Evolutionary conservation across 2,329 filamentous ascomycete genomes (phyloP).

Genomic region (Aspergillus unguis): DNA sequence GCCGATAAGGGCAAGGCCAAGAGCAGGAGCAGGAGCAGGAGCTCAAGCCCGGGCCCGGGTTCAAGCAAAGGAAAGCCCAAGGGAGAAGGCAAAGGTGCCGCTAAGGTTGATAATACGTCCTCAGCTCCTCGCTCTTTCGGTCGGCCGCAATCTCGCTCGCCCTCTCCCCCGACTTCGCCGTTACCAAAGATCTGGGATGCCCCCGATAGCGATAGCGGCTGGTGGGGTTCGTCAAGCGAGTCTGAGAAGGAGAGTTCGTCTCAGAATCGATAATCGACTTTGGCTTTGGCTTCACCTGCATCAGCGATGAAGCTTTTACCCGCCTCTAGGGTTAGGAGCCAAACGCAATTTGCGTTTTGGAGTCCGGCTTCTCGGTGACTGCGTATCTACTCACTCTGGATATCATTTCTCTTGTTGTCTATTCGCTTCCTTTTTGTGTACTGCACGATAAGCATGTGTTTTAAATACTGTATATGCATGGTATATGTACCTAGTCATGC

Average conservation of each 20-base stretch:
- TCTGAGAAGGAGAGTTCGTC: conserved; percentile 7
- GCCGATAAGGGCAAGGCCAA: conserved; percentile 16
- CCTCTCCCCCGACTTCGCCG: too few species aligned
- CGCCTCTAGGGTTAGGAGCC: too few species aligned
- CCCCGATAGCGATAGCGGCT: conserved; percentile 37
- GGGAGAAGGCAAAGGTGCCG: conserved; percentile 1
- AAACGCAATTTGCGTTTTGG: too few species aligned
- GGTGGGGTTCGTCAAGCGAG: conserved; percentile 26
- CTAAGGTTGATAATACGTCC: neutral
- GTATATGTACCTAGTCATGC: too few species aligned
- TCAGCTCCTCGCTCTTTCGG: neutral
- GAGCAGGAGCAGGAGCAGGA: conserved; percentile 21
- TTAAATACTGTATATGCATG: too few species aligned
- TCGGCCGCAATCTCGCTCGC: neutral
- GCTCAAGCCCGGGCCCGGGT: too few species aligned
- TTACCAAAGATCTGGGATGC: conserved; percentile 26
- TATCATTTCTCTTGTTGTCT: too few species aligned
- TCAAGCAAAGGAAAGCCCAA: conserved; percentile 17
- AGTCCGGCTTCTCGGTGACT: too few species aligned
- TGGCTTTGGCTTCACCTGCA: neutral
- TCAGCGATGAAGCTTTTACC: neutral
- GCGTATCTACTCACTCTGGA: too few species aligned
- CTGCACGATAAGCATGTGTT: too few species aligned
- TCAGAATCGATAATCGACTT: neutral
- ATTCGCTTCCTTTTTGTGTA: too few species aligned